Evolutionary conservation across 2,329 filamentous ascomycete species (phyloP).

Genomic region (Calcarisporium arbuscula): DNA sequence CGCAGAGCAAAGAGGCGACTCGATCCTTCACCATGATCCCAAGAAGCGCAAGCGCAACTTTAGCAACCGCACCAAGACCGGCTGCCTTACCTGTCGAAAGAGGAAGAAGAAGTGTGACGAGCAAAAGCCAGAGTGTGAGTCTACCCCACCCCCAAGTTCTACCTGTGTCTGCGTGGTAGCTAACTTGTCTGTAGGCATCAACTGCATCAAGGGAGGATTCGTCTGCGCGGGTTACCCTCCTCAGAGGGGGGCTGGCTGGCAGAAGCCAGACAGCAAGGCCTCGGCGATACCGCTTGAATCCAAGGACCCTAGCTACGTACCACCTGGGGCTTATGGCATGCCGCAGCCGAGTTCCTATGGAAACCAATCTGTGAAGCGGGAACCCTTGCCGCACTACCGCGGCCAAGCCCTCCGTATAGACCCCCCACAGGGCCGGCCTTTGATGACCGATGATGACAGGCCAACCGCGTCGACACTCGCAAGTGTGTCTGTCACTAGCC

Average conservation of each 20-base stretch:
- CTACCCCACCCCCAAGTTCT: background rate
- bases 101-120: constrained; percentile 99
- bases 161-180: background rate
- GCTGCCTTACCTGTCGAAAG: constrained; percentile 84
- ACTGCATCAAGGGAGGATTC: constrained; percentile 86
- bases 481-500: constrained; percentile 51
- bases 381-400: constrained; percentile 53
- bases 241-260: constrained; percentile 64
- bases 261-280: constrained; percentile 67
- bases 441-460: constrained; percentile 46
- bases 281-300: constrained; percentile 72
- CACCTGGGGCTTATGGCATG: constrained; percentile 57
- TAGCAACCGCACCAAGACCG: constrained; percentile 92
- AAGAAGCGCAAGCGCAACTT: constrained; percentile 76
- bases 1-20: constrained; percentile 41
- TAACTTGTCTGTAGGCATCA: constrained; percentile 55
- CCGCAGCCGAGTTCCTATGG: constrained; percentile 33
- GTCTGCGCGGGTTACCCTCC: constrained; percentile 87
- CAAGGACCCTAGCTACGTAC: constrained; percentile 64
- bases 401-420: constrained; percentile 57
- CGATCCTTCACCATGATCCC: constrained; percentile 49
- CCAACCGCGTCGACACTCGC: constrained; percentile 53
- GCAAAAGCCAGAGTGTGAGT: constrained; percentile 82
- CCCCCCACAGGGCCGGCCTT: constrained; percentile 51
- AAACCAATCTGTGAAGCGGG: constrained; percentile 41